Evolutionary conservation across 176 grass and related monocot species (phyloP), one percentile per base, ranked within the genome.

Genomic region (Neostapfia colusana): DNA sequence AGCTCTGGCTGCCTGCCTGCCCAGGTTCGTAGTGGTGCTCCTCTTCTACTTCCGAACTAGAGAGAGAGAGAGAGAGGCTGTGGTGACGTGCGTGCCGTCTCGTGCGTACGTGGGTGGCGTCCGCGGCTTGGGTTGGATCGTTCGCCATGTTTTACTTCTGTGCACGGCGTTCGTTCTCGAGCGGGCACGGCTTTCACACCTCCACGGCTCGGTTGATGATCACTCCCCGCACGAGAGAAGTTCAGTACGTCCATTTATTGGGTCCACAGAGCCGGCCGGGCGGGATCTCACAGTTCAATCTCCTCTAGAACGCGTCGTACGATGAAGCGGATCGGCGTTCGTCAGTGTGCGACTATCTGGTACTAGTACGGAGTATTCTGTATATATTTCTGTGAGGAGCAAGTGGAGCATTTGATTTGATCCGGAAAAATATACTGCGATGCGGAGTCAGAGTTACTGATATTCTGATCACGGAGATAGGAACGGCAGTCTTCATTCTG

Each of bases 231-330:
- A 17, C 34, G 15, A 40, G 9, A n/a, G 40, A 20, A 11, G 55
- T 7, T 38, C 15, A 54, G 14, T 48, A 5, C 46, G 46, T 72
- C 31, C 7, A 85, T 84, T 84, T 16, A 58, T 58, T 66, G 48
- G 48, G 59, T 46, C 39, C 48, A 35, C 26, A 2, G 28, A 41
- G 7, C 39, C 6, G 54, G 41, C 28, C 28, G 49, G 31, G 3
- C 70, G 41, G 35, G 31, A 55, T 41, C 5, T 15, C 36, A 44
- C 4, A 11, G 16, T 35, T 55, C 14, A 9, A 60, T 60, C 72
- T 60, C 72, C 2, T 75, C 72, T 83, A 83, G 72, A 83, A 49
- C 42, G 59, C 27, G 59, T 36, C 31, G 31, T 31, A 31, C 31
- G 31, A 2, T 31, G 2, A 31, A 31, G 31, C 31, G 31, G 31